Conservation (phyloP, 2,329 filamentous ascomycete genomes). For the Colletotrichum musicola region DNA sequence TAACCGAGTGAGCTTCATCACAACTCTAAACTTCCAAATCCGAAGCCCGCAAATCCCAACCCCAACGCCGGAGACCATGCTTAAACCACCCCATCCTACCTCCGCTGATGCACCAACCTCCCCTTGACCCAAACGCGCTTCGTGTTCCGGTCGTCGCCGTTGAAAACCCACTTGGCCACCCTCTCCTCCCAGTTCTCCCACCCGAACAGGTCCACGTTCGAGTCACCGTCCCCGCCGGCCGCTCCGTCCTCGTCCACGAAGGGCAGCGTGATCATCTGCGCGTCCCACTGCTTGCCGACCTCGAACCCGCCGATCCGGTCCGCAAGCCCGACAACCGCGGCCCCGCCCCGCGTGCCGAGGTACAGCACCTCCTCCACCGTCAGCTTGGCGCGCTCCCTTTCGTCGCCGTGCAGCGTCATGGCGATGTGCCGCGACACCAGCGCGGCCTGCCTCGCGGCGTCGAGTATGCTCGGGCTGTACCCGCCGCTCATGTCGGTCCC, state of each 20-base stretch:
- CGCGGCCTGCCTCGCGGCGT: slow-evolving; percentile 84
- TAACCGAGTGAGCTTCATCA: no score
- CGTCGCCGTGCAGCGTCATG: slow-evolving; percentile 58
- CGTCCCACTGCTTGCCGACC: slow-evolving; percentile 90
- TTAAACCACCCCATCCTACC: slow-evolving; percentile 13
- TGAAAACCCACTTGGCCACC: slow-evolving; percentile 94
- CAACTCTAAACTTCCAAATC: background rate
- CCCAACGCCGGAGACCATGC: background rate
- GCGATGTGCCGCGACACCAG: slow-evolving; percentile 81
- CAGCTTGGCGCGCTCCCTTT: slow-evolving; percentile 71
- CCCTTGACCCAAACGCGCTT: slow-evolving; percentile 91
- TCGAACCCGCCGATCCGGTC: slow-evolving; percentile 84
- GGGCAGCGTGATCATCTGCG: slow-evolving; percentile 80
- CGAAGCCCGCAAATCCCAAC: background rate
- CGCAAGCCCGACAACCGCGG: slow-evolving; percentile 80
- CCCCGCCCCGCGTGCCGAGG: slow-evolving; percentile 89
- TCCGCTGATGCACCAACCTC: slow-evolving; percentile 77
- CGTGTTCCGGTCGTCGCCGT: slow-evolving; percentile 93
- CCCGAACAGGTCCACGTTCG: slow-evolving; percentile 89
- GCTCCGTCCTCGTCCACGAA: slow-evolving; percentile 59
- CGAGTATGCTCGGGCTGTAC: slow-evolving; percentile 84
- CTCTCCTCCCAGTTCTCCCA: slow-evolving; percentile 90
- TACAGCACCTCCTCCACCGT: slow-evolving; percentile 89
- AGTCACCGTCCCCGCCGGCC: slow-evolving; percentile 58
- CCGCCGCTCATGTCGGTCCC: slow-evolving; percentile 94